Conservation (phyloP, 2,329 filamentous ascomycete genomes). For the Xylaria sp. region DNA sequence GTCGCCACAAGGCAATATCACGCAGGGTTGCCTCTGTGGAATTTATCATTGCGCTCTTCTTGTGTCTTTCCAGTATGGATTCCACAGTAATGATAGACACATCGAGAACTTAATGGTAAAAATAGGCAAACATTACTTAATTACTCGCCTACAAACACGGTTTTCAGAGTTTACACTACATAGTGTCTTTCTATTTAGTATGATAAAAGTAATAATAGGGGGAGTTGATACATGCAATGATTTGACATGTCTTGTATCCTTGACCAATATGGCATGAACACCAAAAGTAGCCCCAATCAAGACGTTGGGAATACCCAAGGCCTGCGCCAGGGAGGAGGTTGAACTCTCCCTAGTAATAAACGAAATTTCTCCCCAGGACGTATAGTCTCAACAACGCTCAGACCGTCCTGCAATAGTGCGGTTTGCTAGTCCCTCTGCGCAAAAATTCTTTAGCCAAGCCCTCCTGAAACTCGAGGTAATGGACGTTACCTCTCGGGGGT, state of each 20-base stretch:
- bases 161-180: constrained; percentile 7
- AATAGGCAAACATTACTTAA: not conserved
- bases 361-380: not conserved
- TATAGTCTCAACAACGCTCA: not conserved
- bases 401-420: not conserved
- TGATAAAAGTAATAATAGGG: not conserved
- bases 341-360: not conserved
- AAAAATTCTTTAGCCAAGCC: not conserved
- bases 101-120: not conserved
- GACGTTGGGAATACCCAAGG: not conserved
- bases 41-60: not conserved
- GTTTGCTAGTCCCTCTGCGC: constrained; percentile 3
- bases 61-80: not conserved
- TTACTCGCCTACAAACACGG: not conserved
- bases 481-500: not conserved
- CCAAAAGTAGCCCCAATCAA: constrained; percentile 7
- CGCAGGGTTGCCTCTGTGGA: not conserved
- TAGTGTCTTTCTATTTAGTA: constrained; percentile 4
- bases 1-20: not conserved
- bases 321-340: not conserved
- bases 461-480: not conserved
- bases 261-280: constrained; percentile 1
- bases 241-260: constrained; percentile 10
- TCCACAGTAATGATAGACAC: not conserved
- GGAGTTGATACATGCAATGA: constrained; percentile 3